phyloP scores from a whole-genome alignment of 2,329 filamentous ascomycete species.

The Parascedosporium putredinis region DNA sequence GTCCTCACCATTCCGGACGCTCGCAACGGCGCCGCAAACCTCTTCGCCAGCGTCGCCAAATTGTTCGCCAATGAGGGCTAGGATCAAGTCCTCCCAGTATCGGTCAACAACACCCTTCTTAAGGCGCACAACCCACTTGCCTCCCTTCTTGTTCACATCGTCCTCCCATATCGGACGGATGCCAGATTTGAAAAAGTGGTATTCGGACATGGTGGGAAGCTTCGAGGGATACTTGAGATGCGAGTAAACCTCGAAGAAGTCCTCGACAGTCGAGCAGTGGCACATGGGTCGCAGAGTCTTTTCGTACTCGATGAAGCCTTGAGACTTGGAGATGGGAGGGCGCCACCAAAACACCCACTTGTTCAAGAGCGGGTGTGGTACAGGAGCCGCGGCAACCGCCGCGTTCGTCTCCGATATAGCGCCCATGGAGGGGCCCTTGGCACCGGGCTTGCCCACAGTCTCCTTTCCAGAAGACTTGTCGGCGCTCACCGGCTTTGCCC shows the following conservation, averaged over 20 bases:
- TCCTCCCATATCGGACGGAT: conserved; percentile 98
- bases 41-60: conserved; percentile 89
- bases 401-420: conserved; percentile 21
- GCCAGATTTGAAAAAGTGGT: conserved; percentile 94
- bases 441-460: conserved; percentile 39
- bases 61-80: conserved; percentile 87
- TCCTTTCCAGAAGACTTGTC: conserved; percentile 21
- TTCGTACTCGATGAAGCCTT: conserved; percentile 80
- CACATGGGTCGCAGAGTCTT: conserved; percentile 88
- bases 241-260: conserved; percentile 82
- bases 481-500: conserved; percentile 20
- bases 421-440: conserved; percentile 26
- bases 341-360: conserved; percentile 97
- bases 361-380: conserved; percentile 55
- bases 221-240: conserved; percentile 84
- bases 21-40: conserved; percentile 88
- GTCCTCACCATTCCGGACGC: conserved; percentile 89
- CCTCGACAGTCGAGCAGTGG: conserved; percentile 69
- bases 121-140: conserved; percentile 93
- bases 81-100: conserved; percentile 90
- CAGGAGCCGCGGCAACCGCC: conserved; percentile 1
- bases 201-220: conserved; percentile 88
- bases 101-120: conserved; percentile 96
- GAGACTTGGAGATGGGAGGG: conserved; percentile 91
- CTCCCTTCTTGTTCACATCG: conserved; percentile 88